Conservation (phyloP, 139 green algal genomes). For the Picochlorum sp. region DNA sequence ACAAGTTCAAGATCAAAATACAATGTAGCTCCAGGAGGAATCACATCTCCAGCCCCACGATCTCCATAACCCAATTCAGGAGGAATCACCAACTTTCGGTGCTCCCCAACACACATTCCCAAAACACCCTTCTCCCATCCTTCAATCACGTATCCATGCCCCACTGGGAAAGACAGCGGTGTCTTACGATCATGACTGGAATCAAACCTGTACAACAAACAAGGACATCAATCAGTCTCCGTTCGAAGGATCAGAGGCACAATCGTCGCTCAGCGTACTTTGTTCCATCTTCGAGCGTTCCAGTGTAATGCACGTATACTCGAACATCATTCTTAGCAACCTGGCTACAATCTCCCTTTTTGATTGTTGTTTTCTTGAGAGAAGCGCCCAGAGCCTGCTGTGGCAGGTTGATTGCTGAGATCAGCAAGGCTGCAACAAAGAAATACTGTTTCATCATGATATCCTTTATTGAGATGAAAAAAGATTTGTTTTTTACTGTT, state of each 20-base stretch:
- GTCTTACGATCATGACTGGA: slow-evolving; percentile 24
- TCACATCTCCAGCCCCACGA: slow-evolving; percentile 21
- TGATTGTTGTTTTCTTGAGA: not conserved
- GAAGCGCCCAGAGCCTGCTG: not conserved
- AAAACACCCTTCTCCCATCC: slow-evolving; percentile 34
- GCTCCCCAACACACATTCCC: slow-evolving; percentile 49
- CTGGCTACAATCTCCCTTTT: not conserved
- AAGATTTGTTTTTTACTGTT: too few relatives aligned
- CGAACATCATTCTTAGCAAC: slow-evolving; percentile 2
- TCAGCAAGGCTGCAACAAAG: slow-evolving; percentile 1
- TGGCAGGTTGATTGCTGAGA: not conserved
- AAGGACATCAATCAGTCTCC: not conserved
- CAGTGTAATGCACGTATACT: slow-evolving; percentile 14
- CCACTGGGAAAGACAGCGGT: slow-evolving; percentile 25
- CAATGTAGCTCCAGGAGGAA: slow-evolving; percentile 16
- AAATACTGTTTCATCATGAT: not conserved
- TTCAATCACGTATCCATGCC: slow-evolving; percentile 32
- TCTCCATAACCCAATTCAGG: slow-evolving; percentile 42
- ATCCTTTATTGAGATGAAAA: too few relatives aligned
- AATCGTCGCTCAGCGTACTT: not conserved
- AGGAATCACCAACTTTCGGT: slow-evolving; percentile 31
- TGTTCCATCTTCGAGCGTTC: slow-evolving; percentile 21
- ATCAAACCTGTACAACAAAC: slow-evolving; percentile 18
- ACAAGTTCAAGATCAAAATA: slow-evolving; percentile 28
- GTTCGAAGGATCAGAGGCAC: not conserved